phyloP scores from a whole-genome alignment of 108 stramenopile species.

The Cyclotella sp. region DNA sequence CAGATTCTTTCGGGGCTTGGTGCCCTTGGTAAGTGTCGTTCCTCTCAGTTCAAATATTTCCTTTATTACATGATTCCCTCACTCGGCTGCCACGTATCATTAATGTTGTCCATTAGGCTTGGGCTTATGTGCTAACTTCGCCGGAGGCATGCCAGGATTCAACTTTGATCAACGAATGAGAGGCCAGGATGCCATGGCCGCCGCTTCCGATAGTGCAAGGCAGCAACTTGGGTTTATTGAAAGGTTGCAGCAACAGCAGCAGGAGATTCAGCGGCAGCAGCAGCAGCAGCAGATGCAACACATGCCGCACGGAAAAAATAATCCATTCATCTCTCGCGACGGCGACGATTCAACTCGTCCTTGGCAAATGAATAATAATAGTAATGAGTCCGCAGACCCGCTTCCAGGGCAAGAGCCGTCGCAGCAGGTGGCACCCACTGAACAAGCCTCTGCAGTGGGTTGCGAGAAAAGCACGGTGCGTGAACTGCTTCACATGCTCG shows the following conservation, averaged over 20 bases:
- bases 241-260: constrained; percentile 17
- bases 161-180: not conserved
- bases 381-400: too few species aligned
- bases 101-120: not conserved
- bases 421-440: not conserved
- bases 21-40: constrained; percentile 10
- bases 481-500: constrained; percentile 67
- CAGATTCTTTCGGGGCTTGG: constrained; percentile 31
- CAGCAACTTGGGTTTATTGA: constrained; percentile 48
- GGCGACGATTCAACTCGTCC: not conserved
- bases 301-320: not conserved
- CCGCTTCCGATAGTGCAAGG: constrained; percentile 24
- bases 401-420: not conserved
- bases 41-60: not conserved
- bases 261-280: constrained; percentile 39
- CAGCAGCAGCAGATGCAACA: constrained; percentile 44
- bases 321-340: not conserved
- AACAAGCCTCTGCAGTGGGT: constrained; percentile 6
- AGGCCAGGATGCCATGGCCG: constrained; percentile 29
- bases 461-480: constrained; percentile 14
- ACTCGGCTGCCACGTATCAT: not conserved
- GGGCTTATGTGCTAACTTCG: constrained; percentile 6
- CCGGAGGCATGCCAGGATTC: constrained; percentile 7
- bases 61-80: not conserved
- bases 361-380: not conserved